Evolutionary conservation across 2,329 filamentous ascomycete species (phyloP), one percentile per base, ranked within the genome.

Genomic region (Venturia nashicola): DNA sequence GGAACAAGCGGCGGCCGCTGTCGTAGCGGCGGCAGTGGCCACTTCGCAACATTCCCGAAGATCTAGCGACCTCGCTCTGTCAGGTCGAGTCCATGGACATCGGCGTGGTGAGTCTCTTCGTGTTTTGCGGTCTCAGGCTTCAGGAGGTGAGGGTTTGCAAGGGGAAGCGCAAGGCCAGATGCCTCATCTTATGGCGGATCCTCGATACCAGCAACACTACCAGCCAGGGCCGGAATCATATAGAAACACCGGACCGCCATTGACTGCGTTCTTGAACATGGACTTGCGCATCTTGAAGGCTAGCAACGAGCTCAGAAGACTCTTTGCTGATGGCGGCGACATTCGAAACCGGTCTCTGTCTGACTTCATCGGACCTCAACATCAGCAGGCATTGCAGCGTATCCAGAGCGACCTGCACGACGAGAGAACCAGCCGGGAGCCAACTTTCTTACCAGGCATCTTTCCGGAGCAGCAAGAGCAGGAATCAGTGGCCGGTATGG

Each of bases 391-490:
- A 60, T 72, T 82, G 66, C 74, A 76, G 57, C 70, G 73, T 16
- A 71, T 82, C 42, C 75, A 77, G 48, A 76, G 73, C 60, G 72
- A 76, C 18, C 70, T 82, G 60, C 73, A 78, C 44, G 74, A 77
- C 44, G 80, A 82, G 66, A 70, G 77, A 60, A 77, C 79, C 48
- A 71, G 73, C 39, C 74, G 77, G 44, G 79, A 82, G 64, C 79
- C 80, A 16, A 70, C 78, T 36, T 80, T 79, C 66, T 76, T 81
- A 70, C 76, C 80, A 32, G 78, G 79, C 5, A 82, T 82, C 32
- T 66, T 72, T n/a, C 75, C 75, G 18, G 72, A 73, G 12, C 69
- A 76, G 5, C 73, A 74, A 42, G 73, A 78, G 46, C 36, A 44
- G 18, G 77, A 79, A 67, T 75, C 76, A 12, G 69, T 80, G 59